Conservation (phyloP, 176 grass and related monocot genomes). For the Rhynchospora pubera region DNA sequence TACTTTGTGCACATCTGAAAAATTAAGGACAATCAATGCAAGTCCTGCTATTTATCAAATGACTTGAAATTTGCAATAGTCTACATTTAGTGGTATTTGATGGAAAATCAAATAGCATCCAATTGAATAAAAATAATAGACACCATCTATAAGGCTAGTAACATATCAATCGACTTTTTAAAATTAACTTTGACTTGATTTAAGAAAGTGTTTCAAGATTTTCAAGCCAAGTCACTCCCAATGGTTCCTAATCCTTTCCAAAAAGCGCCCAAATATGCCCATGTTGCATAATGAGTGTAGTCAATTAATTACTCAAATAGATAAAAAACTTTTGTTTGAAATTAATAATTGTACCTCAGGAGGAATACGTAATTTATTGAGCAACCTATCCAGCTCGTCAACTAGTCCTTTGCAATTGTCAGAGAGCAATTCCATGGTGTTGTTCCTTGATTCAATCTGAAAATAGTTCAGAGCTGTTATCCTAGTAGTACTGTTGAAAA, state of each 20-base stretch:
- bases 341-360: conserved; percentile 52
- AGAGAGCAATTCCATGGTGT: conserved; percentile 88
- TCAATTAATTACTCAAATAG: not conserved
- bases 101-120: not conserved
- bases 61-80: not conserved
- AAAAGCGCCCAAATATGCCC: not conserved
- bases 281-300: not conserved
- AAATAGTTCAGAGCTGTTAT: conserved; percentile 25
- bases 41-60: not conserved
- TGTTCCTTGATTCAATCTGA: conserved; percentile 97
- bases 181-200: not conserved
- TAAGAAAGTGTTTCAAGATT: not conserved
- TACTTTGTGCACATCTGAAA: not conserved
- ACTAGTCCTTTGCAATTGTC: conserved; percentile 73
- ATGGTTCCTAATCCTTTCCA: not conserved
- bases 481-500: not conserved
- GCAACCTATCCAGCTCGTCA: conserved; percentile 84
- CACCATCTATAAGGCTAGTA: not conserved
- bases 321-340: conserved; percentile 1
- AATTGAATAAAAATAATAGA: not conserved
- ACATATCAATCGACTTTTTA: not conserved
- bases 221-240: not conserved
- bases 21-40: too few species aligned
- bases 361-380: conserved; percentile 64
- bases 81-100: not conserved